These are phyloP conservation scores for Aechmea fasciata DNA, from an alignment of 176 grass and related monocot genomes.

Conservation along the genomic window DNA sequence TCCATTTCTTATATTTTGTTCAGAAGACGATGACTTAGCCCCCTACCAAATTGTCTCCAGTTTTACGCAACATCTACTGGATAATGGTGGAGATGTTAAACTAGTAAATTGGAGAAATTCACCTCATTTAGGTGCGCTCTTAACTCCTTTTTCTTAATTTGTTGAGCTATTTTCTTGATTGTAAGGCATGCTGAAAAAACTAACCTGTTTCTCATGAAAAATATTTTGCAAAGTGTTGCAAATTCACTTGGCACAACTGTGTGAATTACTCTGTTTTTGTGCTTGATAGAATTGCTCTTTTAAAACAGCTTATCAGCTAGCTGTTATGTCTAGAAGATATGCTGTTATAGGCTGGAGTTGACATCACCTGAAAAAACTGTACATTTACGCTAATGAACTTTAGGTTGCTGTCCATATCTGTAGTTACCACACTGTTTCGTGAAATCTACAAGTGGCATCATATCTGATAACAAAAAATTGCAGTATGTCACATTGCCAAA, in stretches of 20 bases:
- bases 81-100: conserved; percentile 69
- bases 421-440: background rate
- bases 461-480: no score
- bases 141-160: background rate
- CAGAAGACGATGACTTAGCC: conserved; percentile 79
- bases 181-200: background rate
- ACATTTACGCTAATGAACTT: background rate
- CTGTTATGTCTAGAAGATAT: background rate
- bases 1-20: conserved; percentile 86
- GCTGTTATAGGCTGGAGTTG: background rate
- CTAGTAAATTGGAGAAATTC: conserved; percentile 75
- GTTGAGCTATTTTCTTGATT: background rate
- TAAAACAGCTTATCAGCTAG: no score
- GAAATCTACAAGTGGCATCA: background rate
- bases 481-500: no score
- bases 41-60: conserved; percentile 62
- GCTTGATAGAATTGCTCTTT: background rate
- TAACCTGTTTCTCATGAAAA: background rate
- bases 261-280: background rate
- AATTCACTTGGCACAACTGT: background rate
- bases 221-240: background rate
- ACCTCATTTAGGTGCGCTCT: conserved; percentile 48
- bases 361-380: background rate
- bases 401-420: background rate
- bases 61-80: conserved; percentile 51